A percentile compares a stretch with the other conserved stretches of the same genome.
These are phyloP conservation scores for Lavandula angustifolia DNA, from an alignment of 257 asterid genomes.

Conservation along the genomic window DNA sequence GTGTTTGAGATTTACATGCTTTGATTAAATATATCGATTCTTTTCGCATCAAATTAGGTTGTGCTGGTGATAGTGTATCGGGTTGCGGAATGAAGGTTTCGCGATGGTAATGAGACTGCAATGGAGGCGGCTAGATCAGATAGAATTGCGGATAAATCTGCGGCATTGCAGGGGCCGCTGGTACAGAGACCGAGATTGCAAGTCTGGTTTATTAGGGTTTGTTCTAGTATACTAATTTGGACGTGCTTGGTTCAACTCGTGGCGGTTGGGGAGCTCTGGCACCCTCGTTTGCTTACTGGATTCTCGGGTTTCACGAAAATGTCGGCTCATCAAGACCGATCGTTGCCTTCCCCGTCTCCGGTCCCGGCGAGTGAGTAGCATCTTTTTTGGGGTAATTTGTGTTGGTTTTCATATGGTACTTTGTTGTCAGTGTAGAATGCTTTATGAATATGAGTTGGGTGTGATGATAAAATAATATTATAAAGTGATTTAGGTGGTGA, in stretches of 20 bases:
- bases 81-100: constrained; percentile 45
- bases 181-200: constrained; percentile 69
- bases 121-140: constrained; percentile 61
- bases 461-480: constrained; percentile 13
- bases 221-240: constrained; percentile 89
- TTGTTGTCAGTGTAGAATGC: neutral
- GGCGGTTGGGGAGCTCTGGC: constrained; percentile 80
- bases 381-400: constrained; percentile 26
- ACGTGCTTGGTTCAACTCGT: constrained; percentile 89
- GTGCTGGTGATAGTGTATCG: constrained; percentile 25
- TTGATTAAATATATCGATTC: neutral
- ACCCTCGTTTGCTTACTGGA: constrained; percentile 60
- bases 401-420: constrained; percentile 13
- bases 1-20: constrained; percentile 16
- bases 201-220: constrained; percentile 88
- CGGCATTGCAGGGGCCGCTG: constrained; percentile 61
- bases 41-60: constrained; percentile 25
- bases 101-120: constrained; percentile 56
- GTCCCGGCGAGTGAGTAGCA: constrained; percentile 61
- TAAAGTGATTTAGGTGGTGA: constrained; percentile 21
- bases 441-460: constrained; percentile 26
- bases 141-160: constrained; percentile 44
- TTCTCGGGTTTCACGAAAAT: constrained; percentile 42
- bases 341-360: constrained; percentile 45
- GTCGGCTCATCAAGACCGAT: constrained; percentile 47